Conservation (phyloP, 495 filamentous ascomycete species). For the Aspergillus cavernicola region DNA sequence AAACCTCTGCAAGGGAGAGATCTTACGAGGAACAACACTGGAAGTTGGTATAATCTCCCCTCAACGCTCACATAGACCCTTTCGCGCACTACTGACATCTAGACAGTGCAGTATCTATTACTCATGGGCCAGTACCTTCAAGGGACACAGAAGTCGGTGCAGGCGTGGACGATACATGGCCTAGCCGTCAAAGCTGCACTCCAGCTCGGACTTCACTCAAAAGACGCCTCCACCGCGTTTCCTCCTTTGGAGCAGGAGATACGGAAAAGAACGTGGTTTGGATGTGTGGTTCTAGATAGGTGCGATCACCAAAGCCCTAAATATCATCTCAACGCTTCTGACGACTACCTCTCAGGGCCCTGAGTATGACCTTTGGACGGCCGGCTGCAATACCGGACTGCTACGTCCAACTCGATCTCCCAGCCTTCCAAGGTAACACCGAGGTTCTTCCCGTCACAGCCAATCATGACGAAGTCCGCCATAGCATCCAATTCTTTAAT, state of each 20-base stretch:
- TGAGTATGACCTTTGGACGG: constrained; percentile 47
- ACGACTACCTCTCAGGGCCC: constrained; percentile 20
- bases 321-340: too few species aligned
- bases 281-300: constrained; percentile 44
- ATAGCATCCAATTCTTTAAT: constrained; percentile 32
- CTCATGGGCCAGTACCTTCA: constrained; percentile 42
- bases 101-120: constrained; percentile 36
- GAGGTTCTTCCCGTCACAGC: constrained; percentile 1
- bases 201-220: constrained; percentile 40
- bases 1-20: constrained; percentile 28
- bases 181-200: constrained; percentile 39
- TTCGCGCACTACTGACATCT: not conserved
- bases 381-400: constrained; percentile 37
- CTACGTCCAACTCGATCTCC: constrained; percentile 35
- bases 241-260: constrained; percentile 35
- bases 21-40: constrained; percentile 30
- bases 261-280: constrained; percentile 44
- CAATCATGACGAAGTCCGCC: not conserved
- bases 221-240: constrained; percentile 28
- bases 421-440: constrained; percentile 14
- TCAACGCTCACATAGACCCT: not conserved
- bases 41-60: constrained; percentile 28
- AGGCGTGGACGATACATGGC: constrained; percentile 43
- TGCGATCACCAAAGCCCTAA: constrained; percentile 6
- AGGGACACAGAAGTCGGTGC: constrained; percentile 40